Evolutionary conservation across 2,329 filamentous ascomycete genomes (phyloP).

Genomic region (Pseudogymnoascus sp.): DNA sequence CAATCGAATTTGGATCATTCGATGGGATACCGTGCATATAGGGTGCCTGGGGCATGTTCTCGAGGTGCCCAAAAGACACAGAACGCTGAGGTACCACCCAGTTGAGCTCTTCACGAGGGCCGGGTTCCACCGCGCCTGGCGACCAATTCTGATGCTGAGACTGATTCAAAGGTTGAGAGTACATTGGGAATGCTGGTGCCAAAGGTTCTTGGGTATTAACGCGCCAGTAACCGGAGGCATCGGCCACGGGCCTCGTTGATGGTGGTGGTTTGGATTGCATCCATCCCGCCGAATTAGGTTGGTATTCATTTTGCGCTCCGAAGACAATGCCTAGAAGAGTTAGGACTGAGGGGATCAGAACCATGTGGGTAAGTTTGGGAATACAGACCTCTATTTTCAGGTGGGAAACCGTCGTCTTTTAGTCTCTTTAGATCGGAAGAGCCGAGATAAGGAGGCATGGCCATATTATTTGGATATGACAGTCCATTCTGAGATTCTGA

Average conservation of each 20-base stretch:
- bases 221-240: constrained; percentile 39
- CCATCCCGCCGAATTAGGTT: constrained; percentile 28
- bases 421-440: constrained; percentile 33
- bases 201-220: constrained; percentile 42
- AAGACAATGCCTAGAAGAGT: background rate
- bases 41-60: background rate
- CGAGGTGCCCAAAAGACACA: constrained; percentile 23
- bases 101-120: constrained; percentile 22
- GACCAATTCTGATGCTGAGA: constrained; percentile 25
- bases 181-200: constrained; percentile 42
- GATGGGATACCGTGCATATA: constrained; percentile 3
- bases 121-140: constrained; percentile 19
- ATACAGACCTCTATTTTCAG: constrained; percentile 25
- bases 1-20: background rate
- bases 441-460: constrained; percentile 38
- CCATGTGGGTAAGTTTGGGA: background rate
- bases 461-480: constrained; percentile 35
- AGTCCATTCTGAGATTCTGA: constrained; percentile 34
- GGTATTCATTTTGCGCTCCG: constrained; percentile 4
- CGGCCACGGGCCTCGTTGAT: constrained; percentile 33
- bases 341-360: background rate
- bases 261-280: constrained; percentile 35
- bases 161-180: constrained; percentile 32
- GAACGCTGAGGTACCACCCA: constrained; percentile 28
- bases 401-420: constrained; percentile 27